Base-by-base conservation (phyloP, 1,139 yeast genomes). In the Yamadazyma conglobata region DNA sequence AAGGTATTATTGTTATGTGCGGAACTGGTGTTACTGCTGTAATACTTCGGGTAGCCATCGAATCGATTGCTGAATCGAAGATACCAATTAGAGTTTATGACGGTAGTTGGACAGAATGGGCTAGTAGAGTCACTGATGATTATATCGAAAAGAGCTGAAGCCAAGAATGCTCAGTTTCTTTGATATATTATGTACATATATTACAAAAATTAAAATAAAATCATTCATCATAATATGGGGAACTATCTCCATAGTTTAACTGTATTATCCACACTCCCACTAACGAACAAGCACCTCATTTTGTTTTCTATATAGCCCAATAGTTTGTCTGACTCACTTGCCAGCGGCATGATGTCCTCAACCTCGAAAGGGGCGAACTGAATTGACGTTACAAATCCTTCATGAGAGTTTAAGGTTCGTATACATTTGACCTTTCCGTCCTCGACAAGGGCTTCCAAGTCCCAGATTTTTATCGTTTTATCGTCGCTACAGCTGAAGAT, bases 1-100 rank as follows among this genome's bases (percentile, higher is more conserved):
- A 79, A 45, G 88, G 83, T 7, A 73, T 85, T 12, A 77, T 91
- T 33, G 85, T 81, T 25, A 77, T 84, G 86, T 91, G 98, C 54
- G 98, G 97, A 14, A 81, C 96, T 2, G 97, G 97, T 28, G 96
- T 89, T 26, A 81, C 96, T 13, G 96, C 96, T 0, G 86, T 89
- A 40, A 77, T 89, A 24, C 65, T 89, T 34, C 81, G 83, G 54
- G 44, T 63, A 25, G 74, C 73, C 7, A 52, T 69, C 31, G 64
- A 64, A 32, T 48, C 56, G 6, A 51, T 67, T 10, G 67, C 79
- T 15, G 93, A 86, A 3, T 59, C 85, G 24, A 77, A 79, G 31
- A 64, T 73, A 14, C 76, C 82, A 1, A 67, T 87, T 12, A 73
- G 77, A 31, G 81, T 91, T 6, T 91, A 89, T 48, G 98, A 91